phyloP scores from a whole-genome alignment of 1,284 basidiomycete species.

The Amylostereum areolatum region DNA sequence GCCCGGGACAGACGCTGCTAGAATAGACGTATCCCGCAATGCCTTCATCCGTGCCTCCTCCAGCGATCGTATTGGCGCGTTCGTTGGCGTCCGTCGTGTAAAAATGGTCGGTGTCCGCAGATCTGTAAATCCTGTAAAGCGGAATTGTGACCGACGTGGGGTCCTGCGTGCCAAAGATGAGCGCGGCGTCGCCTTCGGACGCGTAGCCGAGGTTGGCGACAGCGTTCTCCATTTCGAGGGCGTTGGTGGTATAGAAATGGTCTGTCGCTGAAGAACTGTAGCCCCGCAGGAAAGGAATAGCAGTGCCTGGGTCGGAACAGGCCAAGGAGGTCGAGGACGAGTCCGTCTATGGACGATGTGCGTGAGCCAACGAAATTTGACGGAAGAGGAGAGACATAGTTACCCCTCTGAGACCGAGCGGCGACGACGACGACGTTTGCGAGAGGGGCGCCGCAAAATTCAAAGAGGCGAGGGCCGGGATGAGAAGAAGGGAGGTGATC shows the following conservation, averaged over 20 bases:
- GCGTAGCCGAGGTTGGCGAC: background rate
- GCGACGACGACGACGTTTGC: too few relatives aligned
- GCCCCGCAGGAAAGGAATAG: background rate
- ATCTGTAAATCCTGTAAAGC: conserved; percentile 6
- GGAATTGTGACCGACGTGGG: conserved; percentile 1
- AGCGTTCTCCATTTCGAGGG: conserved; percentile 2
- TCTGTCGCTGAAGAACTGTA: background rate
- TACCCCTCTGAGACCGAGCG: too few relatives aligned
- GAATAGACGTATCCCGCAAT: conserved; percentile 9
- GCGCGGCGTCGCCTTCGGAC: background rate
- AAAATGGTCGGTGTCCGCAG: conserved; percentile 6
- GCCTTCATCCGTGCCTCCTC: conserved; percentile 8
- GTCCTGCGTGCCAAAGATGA: background rate
- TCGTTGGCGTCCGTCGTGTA: conserved; percentile 9
- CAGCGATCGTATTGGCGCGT: background rate
- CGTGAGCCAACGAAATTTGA: too few relatives aligned
- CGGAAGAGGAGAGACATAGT: too few relatives aligned
- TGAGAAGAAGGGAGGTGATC: too few relatives aligned
- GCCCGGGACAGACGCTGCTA: background rate
- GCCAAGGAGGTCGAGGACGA: too few relatives aligned
- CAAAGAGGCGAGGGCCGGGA: too few relatives aligned
- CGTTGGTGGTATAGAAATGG: conserved; percentile 12
- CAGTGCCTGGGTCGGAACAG: background rate
- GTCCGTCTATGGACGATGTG: too few relatives aligned
- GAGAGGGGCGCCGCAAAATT: too few relatives aligned